Conservation (phyloP, 2,329 filamentous ascomycete genomes). For the Eurotiales sp. region DNA sequence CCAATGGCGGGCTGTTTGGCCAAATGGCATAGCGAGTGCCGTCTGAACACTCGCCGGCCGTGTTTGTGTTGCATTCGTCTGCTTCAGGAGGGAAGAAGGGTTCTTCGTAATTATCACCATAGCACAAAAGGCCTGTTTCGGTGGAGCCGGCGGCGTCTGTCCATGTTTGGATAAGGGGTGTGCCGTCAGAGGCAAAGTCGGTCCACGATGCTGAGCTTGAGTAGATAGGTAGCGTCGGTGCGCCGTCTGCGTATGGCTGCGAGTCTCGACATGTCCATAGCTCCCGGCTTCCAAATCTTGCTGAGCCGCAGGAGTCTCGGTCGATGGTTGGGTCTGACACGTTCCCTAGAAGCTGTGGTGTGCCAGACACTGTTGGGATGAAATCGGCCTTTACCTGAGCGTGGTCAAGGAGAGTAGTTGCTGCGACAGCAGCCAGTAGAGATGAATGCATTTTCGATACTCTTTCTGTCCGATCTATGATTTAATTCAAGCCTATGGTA, state of each 20-base stretch:
- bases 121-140: conserved; percentile 11
- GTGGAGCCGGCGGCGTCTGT: conserved; percentile 1
- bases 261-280: conserved; percentile 18
- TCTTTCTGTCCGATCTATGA: too few relatives aligned
- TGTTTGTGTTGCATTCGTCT: conserved; percentile 14
- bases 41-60: conserved; percentile 14
- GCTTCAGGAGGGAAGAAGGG: conserved; percentile 15
- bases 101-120: conserved; percentile 13
- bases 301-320: conserved; percentile 17
- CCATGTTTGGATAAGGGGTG: conserved; percentile 6
- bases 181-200: conserved; percentile 9
- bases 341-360: conserved; percentile 15
- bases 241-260: conserved; percentile 12
- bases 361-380: conserved; percentile 10
- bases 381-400: conserved; percentile 5
- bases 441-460: too few relatives aligned
- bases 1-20: conserved; percentile 23
- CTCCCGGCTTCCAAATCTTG: conserved; percentile 12
- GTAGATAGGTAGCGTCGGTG: conserved; percentile 11
- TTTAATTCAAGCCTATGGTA: too few relatives aligned
- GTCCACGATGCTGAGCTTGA: conserved; percentile 18
- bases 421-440: too few relatives aligned
- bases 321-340: conserved; percentile 15
- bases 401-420: neutral
- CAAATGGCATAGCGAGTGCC: conserved; percentile 23